Base-by-base conservation (phyloP, 75 land plant genomes). In the Adiantum capillusveneris region DNA sequence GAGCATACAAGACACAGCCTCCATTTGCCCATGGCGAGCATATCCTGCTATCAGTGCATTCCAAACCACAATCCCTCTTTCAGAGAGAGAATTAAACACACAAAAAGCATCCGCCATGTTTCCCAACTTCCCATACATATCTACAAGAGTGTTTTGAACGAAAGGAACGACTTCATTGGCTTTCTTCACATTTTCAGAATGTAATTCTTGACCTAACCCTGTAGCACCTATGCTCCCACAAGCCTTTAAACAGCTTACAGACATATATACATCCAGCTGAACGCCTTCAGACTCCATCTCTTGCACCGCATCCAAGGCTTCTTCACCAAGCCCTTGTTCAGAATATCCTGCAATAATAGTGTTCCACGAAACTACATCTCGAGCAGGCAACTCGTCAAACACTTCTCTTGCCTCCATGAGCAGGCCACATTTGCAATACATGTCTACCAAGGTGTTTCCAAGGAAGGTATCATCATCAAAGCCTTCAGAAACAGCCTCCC, bases 341-440 rank as follows among this genome's bases (percentile, higher is more conserved):
- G 72, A 65, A 57, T 57, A 76, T 0, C 74, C 71, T 36, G 66
- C 50, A 14, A 75, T 68, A 44, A 75, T 53, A 0, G 44, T 66
- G 54, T 60, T 68, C 66, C 70, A 75, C 0, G 60, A 22, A 31
- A 13, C 49, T 1, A 55, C 64, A 60, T 68, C 44, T 1, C 43
- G 36, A n/a, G 24, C 18, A 21, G 22, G 18, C 24, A 11, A 24
- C 7, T 9, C 22, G 11, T 57, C 16, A 30, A 75, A 68, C 27
- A 68, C 24, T n/a, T 48, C 29, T 16, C 11, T 1, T 41, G 70
- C 65, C 9, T 45, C 58, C 20, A 57, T 50, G 20, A 73, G 16
- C 31, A 57, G 37, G 3, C 76, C 70, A 58, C 62, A 62, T n/a
- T 63, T 72, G 1, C 57, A 50, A 67, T 67, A 65, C 70, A 74